Evolutionary conservation across 192 early-diverging fungal genomes (phyloP).

Genomic region (Backusella circina): DNA sequence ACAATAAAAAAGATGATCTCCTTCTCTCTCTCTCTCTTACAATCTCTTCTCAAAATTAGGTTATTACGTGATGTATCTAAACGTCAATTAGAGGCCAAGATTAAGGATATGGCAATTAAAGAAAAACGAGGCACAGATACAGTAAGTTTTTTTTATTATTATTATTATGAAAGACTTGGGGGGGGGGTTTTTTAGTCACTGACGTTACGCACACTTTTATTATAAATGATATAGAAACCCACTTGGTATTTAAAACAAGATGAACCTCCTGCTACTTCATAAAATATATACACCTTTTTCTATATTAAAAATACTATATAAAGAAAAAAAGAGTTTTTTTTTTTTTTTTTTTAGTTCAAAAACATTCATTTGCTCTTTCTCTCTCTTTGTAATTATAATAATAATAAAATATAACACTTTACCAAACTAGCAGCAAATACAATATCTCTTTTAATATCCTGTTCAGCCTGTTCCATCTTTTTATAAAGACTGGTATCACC

Average conservation of each 20-base stretch:
- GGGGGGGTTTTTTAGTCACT: not conserved
- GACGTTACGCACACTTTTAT: no score
- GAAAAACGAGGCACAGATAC: slow-evolving; percentile 35
- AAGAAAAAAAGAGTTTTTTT: no score
- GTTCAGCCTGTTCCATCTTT: slow-evolving; percentile 90
- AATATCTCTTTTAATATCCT: slow-evolving; percentile 89
- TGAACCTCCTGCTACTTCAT: not conserved
- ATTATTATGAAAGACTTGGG: not conserved
- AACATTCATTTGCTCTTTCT: no score
- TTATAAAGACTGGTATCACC: slow-evolving; percentile 83
- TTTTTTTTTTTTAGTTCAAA: no score
- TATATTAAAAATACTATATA: slow-evolving; percentile 1
- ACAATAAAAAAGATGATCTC: not conserved
- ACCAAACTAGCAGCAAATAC: slow-evolving; percentile 91
- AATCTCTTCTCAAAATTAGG: slow-evolving; percentile 6
- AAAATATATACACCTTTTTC: no score
- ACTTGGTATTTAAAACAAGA: slow-evolving; percentile 20
- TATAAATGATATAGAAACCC: no score
- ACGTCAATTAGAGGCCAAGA: slow-evolving; percentile 29
- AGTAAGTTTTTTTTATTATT: slow-evolving; percentile 13
- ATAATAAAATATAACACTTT: not conserved
- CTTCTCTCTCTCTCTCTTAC: not conserved
- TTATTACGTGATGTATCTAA: slow-evolving; percentile 19
- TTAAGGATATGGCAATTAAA: slow-evolving; percentile 30
- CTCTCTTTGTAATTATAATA: not conserved